These are phyloP conservation scores for Catharanthus roseus DNA, from an alignment of 257 asterid genomes.

Conservation along the genomic window DNA sequence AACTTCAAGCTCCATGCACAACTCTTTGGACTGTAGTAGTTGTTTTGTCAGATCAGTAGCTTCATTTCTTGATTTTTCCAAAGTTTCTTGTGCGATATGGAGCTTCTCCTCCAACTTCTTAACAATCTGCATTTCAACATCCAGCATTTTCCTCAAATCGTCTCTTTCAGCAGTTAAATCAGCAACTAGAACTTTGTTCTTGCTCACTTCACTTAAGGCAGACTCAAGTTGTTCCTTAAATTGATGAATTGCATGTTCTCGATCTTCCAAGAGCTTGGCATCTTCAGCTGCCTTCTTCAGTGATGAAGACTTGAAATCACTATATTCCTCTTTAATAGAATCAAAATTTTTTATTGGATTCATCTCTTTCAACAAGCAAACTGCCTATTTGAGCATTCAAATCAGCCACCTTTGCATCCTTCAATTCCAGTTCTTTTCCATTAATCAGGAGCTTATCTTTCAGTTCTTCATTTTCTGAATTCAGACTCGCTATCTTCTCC, in stretches of 20 bases:
- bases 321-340: slow-evolving; percentile 36
- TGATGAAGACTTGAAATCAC: slow-evolving; percentile 33
- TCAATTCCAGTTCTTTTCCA: slow-evolving; percentile 47
- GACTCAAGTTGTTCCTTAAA: slow-evolving; percentile 50
- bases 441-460: slow-evolving; percentile 35
- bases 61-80: slow-evolving; percentile 50
- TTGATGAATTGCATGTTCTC: slow-evolving; percentile 33
- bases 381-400: slow-evolving; percentile 34
- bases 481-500: slow-evolving; percentile 35
- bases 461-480: slow-evolving; percentile 39
- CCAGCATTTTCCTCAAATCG: slow-evolving; percentile 34
- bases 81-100: slow-evolving; percentile 26
- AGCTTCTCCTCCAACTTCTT: slow-evolving; percentile 44
- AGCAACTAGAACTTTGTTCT: slow-evolving; percentile 29
- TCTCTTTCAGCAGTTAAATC: slow-evolving; percentile 53
- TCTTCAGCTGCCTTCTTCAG: slow-evolving; percentile 52
- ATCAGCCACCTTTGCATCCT: slow-evolving; percentile 32
- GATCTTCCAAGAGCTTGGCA: slow-evolving; percentile 45
- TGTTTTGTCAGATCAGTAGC: slow-evolving; percentile 44
- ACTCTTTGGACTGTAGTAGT: slow-evolving; percentile 42
- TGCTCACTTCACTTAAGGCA: slow-evolving; percentile 34
- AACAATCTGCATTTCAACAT: slow-evolving; percentile 32
- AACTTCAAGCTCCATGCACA: slow-evolving; percentile 51
- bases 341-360: slow-evolving; percentile 34
- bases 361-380: slow-evolving; percentile 43